Percentiles rank a stretch among this genome's conserved stretches.
phyloP scores from a whole-genome alignment of 2,329 filamentous ascomycete species.

The Trichoderma arundinaceum region DNA sequence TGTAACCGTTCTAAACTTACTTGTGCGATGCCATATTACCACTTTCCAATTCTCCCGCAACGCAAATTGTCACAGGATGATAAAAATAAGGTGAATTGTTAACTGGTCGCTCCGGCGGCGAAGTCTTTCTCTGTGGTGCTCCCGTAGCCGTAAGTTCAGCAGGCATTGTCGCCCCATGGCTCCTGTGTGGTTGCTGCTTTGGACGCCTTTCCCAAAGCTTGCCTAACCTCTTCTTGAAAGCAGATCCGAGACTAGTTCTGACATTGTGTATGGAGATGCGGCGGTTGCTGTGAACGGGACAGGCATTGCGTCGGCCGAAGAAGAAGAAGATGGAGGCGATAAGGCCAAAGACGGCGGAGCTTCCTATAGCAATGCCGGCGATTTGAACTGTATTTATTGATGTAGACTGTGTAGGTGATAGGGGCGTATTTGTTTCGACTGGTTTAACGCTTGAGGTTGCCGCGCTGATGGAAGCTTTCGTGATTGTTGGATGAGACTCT shows the following conservation, averaged over 20 bases:
- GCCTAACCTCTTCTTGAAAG: neutral
- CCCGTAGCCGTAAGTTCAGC: neutral
- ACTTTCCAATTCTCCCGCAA: conserved; percentile 2
- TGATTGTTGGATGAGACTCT: neutral
- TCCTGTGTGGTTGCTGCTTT: neutral
- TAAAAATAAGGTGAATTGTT: conserved; percentile 3
- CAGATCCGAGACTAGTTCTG: neutral
- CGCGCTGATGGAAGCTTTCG: too few relatives aligned
- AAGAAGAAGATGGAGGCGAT: conserved; percentile 55
- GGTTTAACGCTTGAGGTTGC: neutral
- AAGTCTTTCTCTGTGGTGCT: neutral
- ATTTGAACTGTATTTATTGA: conserved; percentile 54
- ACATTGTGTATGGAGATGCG: neutral
- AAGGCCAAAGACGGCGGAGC: conserved; percentile 51
- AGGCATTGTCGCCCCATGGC: neutral
- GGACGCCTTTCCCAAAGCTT: neutral
- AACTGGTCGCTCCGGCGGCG: neutral
- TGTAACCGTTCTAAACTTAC: neutral
- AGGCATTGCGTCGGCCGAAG: conserved; percentile 45
- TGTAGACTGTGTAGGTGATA: neutral
- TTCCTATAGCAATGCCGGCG: conserved; percentile 63
- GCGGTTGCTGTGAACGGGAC: neutral
- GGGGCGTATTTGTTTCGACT: neutral
- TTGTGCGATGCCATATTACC: neutral
- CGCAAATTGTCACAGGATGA: neutral